Percentiles rank a stretch among this genome's conserved stretches.
These are phyloP conservation scores for Dissophora ornata DNA, from an alignment of 192 early-diverging fungal species.

Conservation along the genomic window DNA sequence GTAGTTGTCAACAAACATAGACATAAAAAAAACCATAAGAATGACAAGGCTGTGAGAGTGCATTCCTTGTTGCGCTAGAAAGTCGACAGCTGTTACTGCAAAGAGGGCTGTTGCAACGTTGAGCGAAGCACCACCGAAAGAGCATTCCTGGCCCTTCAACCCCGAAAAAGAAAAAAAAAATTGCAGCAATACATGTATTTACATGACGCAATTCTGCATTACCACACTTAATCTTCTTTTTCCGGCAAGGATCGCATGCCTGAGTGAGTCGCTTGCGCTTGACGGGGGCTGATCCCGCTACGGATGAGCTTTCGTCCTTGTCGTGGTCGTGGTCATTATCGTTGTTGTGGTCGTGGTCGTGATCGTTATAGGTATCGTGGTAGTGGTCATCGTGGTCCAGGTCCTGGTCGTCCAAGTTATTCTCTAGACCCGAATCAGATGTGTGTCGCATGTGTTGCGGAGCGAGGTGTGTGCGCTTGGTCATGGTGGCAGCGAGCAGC, in stretches of 20 bases:
- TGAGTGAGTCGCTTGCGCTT: slow-evolving; percentile 77
- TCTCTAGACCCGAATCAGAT: too few species aligned
- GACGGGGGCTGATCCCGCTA: slow-evolving; percentile 9
- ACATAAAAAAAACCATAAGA: too few species aligned
- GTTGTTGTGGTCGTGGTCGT: slow-evolving; percentile 27
- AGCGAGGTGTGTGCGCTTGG: background rate
- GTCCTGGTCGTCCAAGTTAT: slow-evolving; percentile 2
- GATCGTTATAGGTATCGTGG: slow-evolving; percentile 4
- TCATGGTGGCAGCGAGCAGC: background rate
- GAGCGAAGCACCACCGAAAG: too few species aligned
- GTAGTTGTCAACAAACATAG: background rate
- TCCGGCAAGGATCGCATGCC: slow-evolving; percentile 80
- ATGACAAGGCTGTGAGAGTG: background rate
- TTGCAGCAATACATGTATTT: too few species aligned
- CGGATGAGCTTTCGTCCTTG: background rate
- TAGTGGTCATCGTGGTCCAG: slow-evolving; percentile 11
- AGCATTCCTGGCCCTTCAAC: too few species aligned
- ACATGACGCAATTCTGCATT: too few species aligned
- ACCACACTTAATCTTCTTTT: slow-evolving; percentile 75
- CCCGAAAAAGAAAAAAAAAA: background rate
- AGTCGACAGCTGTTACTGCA: slow-evolving; percentile 1
- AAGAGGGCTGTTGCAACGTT: background rate
- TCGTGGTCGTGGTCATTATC: slow-evolving; percentile 29
- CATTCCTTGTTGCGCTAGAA: too few species aligned
- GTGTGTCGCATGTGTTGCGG: too few species aligned